phyloP scores from a whole-genome alignment of 768 basidiomycete species.

The Omphalotus guepiniiformis region DNA sequence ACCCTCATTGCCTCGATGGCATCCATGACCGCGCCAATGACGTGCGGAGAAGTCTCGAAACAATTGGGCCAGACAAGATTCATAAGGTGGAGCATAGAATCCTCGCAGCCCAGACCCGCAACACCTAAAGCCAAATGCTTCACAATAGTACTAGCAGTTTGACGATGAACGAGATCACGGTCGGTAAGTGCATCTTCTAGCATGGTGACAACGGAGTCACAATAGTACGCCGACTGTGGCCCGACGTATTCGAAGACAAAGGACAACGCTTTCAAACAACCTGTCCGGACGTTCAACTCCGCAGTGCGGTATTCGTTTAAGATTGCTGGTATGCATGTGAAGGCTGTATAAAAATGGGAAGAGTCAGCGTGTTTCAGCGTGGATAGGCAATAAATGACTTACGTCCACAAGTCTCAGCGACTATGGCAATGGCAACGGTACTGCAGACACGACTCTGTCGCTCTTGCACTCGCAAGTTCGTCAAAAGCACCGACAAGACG shows the following conservation, averaged over 20 bases:
- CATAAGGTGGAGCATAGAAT: conserved; percentile 96
- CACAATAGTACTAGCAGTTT: conserved; percentile 97
- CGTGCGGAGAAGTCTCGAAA: conserved; percentile 97
- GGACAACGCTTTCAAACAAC: conserved; percentile 96
- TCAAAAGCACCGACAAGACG: conserved; percentile 90
- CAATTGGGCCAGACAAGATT: conserved; percentile 99
- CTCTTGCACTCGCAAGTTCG: conserved; percentile 96
- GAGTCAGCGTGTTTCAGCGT: conserved; percentile 8
- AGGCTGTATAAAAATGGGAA: conserved; percentile 43
- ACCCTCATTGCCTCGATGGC: conserved; percentile 97
- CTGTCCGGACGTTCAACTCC: conserved; percentile 97
- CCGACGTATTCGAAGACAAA: conserved; percentile 99
- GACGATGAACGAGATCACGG: conserved; percentile 96
- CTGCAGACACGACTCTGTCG: conserved; percentile 98
- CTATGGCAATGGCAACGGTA: conserved; percentile 96
- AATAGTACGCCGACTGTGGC: conserved; percentile 93
- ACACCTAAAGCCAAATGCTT: conserved; percentile 97
- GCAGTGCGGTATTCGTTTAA: conserved; percentile 98
- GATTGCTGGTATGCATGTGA: conserved; percentile 98
- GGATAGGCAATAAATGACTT: conserved; percentile 24
- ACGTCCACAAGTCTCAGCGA: conserved; percentile 89
- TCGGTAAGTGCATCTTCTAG: conserved; percentile 98
- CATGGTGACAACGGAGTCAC: conserved; percentile 96
- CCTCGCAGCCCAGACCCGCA: conserved; percentile 95
- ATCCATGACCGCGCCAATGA: conserved; percentile 97